Conservation (phyloP, 208 protist genomes). For the Leishmania guyanensis region DNA sequence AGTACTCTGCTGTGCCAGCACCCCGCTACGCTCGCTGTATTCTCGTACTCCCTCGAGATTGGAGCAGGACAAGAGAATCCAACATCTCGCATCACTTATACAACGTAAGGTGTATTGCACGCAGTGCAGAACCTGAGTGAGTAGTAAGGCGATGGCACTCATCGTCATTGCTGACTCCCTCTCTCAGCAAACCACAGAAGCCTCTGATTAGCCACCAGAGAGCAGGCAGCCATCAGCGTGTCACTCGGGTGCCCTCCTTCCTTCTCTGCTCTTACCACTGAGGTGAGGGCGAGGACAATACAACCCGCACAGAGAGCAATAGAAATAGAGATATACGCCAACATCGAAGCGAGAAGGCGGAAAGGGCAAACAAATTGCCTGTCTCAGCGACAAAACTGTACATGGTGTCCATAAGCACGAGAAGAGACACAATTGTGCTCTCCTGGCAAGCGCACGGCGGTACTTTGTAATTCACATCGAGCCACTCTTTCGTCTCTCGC, state of each 20-base stretch:
- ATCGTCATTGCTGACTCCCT: neutral
- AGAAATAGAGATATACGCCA: neutral
- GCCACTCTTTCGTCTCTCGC: neutral
- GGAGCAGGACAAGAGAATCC: neutral
- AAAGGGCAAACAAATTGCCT: neutral
- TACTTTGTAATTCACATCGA: slow-evolving; percentile 2
- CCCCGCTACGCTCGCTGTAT: neutral
- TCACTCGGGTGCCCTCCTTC: neutral
- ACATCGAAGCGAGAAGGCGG: neutral
- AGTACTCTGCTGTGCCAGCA: neutral
- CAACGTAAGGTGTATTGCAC: neutral
- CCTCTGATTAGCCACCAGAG: neutral
- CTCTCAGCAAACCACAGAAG: neutral
- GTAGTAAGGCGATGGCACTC: neutral
- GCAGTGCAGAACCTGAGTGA: neutral
- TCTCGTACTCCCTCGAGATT: neutral
- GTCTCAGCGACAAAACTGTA: neutral
- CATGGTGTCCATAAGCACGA: neutral
- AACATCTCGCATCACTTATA: neutral
- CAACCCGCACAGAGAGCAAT: neutral
- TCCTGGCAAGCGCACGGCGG: too few relatives aligned
- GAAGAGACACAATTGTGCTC: neutral
- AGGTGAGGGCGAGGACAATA: neutral
- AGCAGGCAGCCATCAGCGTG: neutral
- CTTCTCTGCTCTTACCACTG: neutral